Percentiles rank a stretch among this genome's conserved stretches.
These are phyloP conservation scores for Penicillium soppii DNA, from an alignment of 495 filamentous ascomycete genomes.

Conservation along the genomic window DNA sequence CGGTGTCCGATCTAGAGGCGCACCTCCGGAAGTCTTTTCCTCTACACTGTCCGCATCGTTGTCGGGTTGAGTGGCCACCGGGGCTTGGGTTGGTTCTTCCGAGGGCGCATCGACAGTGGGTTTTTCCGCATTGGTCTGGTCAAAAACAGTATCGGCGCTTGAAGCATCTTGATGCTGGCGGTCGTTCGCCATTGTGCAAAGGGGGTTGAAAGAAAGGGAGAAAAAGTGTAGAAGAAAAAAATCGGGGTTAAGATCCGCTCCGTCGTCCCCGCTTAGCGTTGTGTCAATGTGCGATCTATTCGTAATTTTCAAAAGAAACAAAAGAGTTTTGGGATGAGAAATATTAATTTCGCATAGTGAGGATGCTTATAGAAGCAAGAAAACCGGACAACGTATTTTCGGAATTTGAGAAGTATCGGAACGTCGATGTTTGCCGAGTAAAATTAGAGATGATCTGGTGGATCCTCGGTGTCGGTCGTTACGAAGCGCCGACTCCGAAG, in stretches of 20 bases:
- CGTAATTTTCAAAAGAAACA: no score
- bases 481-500: background rate
- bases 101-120: conserved; percentile 2
- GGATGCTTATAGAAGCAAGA: background rate
- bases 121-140: conserved; percentile 12
- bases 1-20: conserved; percentile 32
- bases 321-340: no score
- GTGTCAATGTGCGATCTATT: no score
- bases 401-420: background rate
- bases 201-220: background rate
- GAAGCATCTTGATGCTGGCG: conserved; percentile 13
- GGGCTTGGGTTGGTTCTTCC: background rate
- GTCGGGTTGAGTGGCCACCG: background rate
- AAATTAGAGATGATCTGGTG: background rate
- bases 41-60: conserved; percentile 15
- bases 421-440: no score
- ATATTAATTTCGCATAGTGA: background rate
- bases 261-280: no score
- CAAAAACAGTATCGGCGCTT: conserved; percentile 19
- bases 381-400: background rate
- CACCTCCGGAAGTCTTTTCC: conserved; percentile 22
- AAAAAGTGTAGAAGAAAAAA: no score
- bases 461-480: background rate
- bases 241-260: background rate
- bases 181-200: conserved; percentile 11